phyloP scores from a whole-genome alignment of 306 rosid genomes.

The Ammopiptanthus mongolicus region DNA sequence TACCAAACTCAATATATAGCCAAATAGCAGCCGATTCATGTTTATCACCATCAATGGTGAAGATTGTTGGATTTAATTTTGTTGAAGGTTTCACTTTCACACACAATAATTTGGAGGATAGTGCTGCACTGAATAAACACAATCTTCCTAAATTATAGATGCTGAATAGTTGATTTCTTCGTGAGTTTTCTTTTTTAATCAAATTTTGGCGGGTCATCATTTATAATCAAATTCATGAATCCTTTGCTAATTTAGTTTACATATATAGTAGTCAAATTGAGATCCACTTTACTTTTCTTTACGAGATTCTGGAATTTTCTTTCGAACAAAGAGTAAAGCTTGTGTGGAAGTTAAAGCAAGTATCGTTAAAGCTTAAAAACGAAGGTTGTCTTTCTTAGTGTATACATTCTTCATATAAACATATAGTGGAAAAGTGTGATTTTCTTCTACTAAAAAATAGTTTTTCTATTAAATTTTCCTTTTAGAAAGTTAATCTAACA shows the following conservation, averaged over 20 bases:
- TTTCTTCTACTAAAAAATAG: constrained; percentile 17
- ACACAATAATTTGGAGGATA: constrained; percentile 8
- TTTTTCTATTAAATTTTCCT: constrained; percentile 20
- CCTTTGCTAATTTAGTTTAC: not conserved
- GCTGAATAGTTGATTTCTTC: not conserved
- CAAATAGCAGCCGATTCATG: too few species aligned
- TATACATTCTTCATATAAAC: constrained; percentile 2
- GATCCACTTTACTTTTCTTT: not conserved
- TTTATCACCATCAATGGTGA: not conserved
- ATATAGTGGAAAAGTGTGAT: constrained; percentile 20
- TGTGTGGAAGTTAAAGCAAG: constrained; percentile 11
- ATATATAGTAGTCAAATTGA: constrained; percentile 26
- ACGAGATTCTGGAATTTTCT: constrained; percentile 11
- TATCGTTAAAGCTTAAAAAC: constrained; percentile 2
- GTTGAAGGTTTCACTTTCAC: constrained; percentile 9
- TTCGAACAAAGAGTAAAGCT: constrained; percentile 31
- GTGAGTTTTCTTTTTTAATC: not conserved
- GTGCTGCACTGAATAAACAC: constrained; percentile 7
- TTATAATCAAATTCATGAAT: constrained; percentile 1
- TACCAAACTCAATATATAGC: too few species aligned
- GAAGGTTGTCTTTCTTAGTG: constrained; percentile 5
- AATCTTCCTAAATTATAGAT: constrained; percentile 1
- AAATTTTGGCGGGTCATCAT: constrained; percentile 14
- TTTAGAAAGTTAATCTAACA: constrained; percentile 27
- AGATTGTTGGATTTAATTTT: not conserved